phyloP scores from a whole-genome alignment of 768 basidiomycete genomes.

The Termitomyces heimii region DNA sequence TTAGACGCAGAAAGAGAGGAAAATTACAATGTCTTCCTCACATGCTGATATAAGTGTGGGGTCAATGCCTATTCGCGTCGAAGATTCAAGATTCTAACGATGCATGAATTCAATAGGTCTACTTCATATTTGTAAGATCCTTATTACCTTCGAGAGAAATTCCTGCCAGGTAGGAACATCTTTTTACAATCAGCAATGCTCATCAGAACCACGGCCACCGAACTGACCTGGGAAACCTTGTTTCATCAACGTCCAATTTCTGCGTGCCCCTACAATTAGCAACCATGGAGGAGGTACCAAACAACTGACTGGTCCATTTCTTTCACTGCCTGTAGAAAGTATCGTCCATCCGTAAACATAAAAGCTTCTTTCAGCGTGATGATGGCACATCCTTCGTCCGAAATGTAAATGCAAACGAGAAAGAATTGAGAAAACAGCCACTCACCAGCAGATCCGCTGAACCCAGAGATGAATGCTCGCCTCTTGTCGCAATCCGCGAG shows the following conservation, averaged over 20 bases:
- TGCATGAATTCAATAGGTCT: neutral
- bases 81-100: conserved; percentile 51
- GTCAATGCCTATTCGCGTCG: conserved; percentile 77
- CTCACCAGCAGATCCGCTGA: conserved; percentile 88
- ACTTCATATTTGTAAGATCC: neutral
- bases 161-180: conserved; percentile 92
- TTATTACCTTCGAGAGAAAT: conserved; percentile 65
- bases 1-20: neutral
- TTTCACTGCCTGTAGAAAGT: conserved; percentile 88
- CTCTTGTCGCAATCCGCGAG: conserved; percentile 78
- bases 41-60: conserved; percentile 66
- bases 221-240: conserved; percentile 71
- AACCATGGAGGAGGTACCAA: neutral
- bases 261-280: conserved; percentile 17
- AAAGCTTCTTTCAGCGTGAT: conserved; percentile 66
- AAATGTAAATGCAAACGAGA: neutral
- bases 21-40: conserved; percentile 19
- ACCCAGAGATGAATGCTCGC: conserved; percentile 87
- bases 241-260: conserved; percentile 93
- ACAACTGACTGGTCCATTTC: conserved; percentile 73
- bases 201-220: conserved; percentile 1
- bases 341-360: conserved; percentile 94
- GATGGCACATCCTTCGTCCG: conserved; percentile 60
- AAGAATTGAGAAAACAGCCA: neutral
- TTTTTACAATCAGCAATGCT: conserved; percentile 18